Percentiles rank a stretch among this genome's conserved stretches.
Conservation (phyloP, 1,284 basidiomycete species). For the Moniliella sp. region DNA sequence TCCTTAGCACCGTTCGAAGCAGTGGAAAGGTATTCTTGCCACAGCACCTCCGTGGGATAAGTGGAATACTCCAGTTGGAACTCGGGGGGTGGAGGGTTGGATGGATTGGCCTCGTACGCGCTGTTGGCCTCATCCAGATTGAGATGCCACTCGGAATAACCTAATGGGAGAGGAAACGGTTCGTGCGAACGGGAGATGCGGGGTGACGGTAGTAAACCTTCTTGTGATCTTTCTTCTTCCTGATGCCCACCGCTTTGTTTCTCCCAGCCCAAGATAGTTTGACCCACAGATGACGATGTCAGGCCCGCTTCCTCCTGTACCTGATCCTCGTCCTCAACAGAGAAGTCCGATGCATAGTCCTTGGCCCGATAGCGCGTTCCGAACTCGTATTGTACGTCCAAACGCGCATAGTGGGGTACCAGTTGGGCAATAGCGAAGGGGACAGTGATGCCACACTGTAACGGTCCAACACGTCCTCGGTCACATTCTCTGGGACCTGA, state of each 20-base stretch:
- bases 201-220: constrained; percentile 42
- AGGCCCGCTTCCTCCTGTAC: constrained; percentile 5
- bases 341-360: neutral
- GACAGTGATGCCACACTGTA: constrained; percentile 20
- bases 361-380: neutral
- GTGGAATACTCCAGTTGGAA: constrained; percentile 27
- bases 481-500: too few species aligned
- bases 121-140: constrained; percentile 44
- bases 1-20: neutral
- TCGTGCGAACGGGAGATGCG: constrained; percentile 49
- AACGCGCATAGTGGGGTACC: constrained; percentile 57
- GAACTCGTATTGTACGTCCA: constrained; percentile 40
- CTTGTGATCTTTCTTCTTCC: constrained; percentile 41
- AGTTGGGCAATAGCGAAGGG: constrained; percentile 56
- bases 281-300: too few species aligned
- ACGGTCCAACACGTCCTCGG: constrained; percentile 17
- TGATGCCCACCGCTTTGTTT: too few species aligned
- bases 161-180: constrained; percentile 53
- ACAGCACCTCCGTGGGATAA: constrained; percentile 16
- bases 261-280: too few species aligned
- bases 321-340: constrained; percentile 6
- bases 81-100: too few species aligned
- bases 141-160: constrained; percentile 62
- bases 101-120: constrained; percentile 30
- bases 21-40: constrained; percentile 14